Conservation (phyloP, 805 yeast species). For the Komagataella phaffii region DNA sequence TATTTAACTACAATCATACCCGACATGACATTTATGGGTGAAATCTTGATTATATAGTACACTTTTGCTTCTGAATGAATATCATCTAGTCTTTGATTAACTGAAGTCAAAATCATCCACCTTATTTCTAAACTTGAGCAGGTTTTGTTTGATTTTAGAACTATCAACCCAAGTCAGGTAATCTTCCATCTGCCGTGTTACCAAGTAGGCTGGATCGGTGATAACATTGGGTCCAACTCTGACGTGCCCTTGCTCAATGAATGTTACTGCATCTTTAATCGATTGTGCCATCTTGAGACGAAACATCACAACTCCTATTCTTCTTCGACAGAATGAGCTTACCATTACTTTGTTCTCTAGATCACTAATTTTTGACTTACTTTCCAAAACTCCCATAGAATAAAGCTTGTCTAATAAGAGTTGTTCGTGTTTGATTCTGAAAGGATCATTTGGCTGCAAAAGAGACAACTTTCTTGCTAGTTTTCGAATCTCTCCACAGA, state of each 20-base stretch:
- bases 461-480: constrained; percentile 77
- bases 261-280: constrained; percentile 77
- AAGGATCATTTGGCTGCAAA: constrained; percentile 78
- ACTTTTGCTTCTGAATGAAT: neutral
- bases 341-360: constrained; percentile 87
- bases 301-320: constrained; percentile 92
- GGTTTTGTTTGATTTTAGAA: constrained; percentile 82
- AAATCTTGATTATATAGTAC: neutral
- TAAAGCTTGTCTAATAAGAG: constrained; percentile 76
- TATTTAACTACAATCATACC: neutral
- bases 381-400: constrained; percentile 76
- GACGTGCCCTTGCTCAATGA: constrained; percentile 94
- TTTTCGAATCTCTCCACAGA: constrained; percentile 86
- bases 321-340: constrained; percentile 80
- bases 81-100: constrained; percentile 6
- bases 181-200: constrained; percentile 90
- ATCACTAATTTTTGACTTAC: constrained; percentile 84
- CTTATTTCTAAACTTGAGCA: constrained; percentile 74
- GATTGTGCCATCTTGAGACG: constrained; percentile 89
- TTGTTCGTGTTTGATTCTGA: constrained; percentile 80
- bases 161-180: constrained; percentile 96
- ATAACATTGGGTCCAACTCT: constrained; percentile 94
- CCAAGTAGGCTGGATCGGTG: constrained; percentile 90
- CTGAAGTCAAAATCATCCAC: constrained; percentile 46
- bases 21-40: neutral